Conservation (phyloP, 192 early-diverging fungal genomes). For the Pilaira anomala region DNA sequence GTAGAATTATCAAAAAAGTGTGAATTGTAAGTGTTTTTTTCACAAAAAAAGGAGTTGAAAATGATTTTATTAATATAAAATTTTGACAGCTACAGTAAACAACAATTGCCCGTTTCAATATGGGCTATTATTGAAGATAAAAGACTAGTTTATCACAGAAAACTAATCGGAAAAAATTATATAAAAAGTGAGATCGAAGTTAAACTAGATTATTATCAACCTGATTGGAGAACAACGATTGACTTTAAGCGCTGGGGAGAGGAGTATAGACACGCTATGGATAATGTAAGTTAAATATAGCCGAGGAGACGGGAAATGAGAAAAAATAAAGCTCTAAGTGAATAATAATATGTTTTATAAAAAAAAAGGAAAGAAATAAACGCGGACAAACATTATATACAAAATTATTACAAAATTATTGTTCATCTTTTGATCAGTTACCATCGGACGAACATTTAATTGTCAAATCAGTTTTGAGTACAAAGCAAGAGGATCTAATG, state of each 20-base stretch:
- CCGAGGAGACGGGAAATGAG: too few relatives aligned
- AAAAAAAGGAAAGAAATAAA: constrained; percentile 20
- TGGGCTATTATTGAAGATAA: constrained; percentile 36
- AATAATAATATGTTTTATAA: neutral
- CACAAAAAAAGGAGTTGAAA: too few relatives aligned
- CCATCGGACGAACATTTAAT: constrained; percentile 11
- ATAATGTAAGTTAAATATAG: constrained; percentile 33
- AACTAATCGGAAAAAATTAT: constrained; percentile 23
- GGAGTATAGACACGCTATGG: constrained; percentile 25
- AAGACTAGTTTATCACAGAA: constrained; percentile 17
- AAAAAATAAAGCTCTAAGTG: neutral
- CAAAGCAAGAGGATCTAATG: constrained; percentile 12
- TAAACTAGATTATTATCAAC: constrained; percentile 24
- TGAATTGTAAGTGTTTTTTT: constrained; percentile 20
- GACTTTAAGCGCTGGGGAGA: constrained; percentile 33
- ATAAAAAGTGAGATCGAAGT: constrained; percentile 29
- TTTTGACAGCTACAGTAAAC: constrained; percentile 20
- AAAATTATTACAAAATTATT: constrained; percentile 15
- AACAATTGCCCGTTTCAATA: constrained; percentile 16
- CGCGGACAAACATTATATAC: constrained; percentile 3
- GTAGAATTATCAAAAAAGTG: constrained; percentile 22
- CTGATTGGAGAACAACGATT: constrained; percentile 24
- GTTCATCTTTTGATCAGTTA: constrained; percentile 23
- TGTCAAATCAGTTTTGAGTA: neutral
- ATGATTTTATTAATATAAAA: neutral